phyloP scores from a whole-genome alignment of 2,329 filamentous ascomycete species.

The Leptosphaerulina australis region DNA sequence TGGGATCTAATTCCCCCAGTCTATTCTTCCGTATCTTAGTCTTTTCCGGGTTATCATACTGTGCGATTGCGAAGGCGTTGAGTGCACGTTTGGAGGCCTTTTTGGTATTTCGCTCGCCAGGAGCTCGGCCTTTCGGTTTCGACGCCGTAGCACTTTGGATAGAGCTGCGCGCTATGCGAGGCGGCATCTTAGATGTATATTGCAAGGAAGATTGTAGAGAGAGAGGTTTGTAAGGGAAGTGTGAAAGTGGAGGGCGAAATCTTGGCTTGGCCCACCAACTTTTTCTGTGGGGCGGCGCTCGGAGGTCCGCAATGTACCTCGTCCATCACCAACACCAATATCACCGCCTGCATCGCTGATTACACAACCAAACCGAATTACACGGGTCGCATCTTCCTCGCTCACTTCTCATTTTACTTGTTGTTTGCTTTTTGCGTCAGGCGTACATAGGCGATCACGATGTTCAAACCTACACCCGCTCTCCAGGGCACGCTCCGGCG shows the following conservation, averaged over 20 bases:
- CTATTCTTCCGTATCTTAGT: conserved; percentile 62
- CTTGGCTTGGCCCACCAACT: conserved; percentile 33
- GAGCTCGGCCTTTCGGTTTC: conserved; percentile 25
- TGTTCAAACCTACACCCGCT: conserved; percentile 68
- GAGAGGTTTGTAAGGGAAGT: not conserved
- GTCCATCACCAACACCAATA: conserved; percentile 4
- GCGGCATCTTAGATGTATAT: conserved; percentile 49
- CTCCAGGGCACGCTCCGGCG: conserved; percentile 75
- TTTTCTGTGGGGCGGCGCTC: conserved; percentile 24
- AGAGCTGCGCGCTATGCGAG: conserved; percentile 51
- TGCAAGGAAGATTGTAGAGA: not conserved
- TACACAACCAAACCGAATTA: not conserved
- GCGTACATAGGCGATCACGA: conserved; percentile 45
- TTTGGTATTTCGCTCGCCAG: conserved; percentile 47
- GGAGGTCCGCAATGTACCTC: conserved; percentile 22
- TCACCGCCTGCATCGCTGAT: not conserved
- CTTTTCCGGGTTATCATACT: conserved; percentile 60
- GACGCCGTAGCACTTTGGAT: conserved; percentile 41
- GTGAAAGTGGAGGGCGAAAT: conserved; percentile 27
- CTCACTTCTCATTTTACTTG: conserved; percentile 10
- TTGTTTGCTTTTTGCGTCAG: not conserved
- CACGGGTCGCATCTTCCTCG: too few relatives aligned
- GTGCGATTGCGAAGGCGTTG: conserved; percentile 70
- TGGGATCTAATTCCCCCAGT: conserved; percentile 60
- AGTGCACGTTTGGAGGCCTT: conserved; percentile 61